Base-by-base conservation (phyloP, 2,329 filamentous ascomycete species). In the Sporothrix mexicana region DNA sequence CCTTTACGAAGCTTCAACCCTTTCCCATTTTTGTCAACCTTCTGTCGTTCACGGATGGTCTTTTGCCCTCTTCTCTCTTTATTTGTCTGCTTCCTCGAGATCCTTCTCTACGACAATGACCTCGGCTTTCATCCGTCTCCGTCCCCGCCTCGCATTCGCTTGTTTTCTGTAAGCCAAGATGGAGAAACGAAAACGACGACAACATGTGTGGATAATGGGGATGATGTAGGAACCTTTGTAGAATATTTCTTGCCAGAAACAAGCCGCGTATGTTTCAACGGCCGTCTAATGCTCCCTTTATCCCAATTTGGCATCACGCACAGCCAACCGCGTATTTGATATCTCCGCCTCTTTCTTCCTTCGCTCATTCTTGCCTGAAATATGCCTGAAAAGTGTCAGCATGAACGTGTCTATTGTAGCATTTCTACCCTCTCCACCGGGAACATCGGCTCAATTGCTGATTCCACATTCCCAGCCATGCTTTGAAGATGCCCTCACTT, bases 141-240 rank as follows among this genome's bases (percentile, higher is more conserved):
- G 61, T 66, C 20, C 36, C 61, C 61, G 61, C 61, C 61, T 66
- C 61, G 61, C 61, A 47, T 66, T 66, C 61, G 61, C 61, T 45
- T 41, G 9, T 17, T 20, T 25, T 43, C 20, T 66, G 12, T 6
- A 13, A 23, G 20, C 51, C 51, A 45, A 66, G 20, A 66, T 25
- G 41, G 41, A 20, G 8, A 66, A 66, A 47, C 41, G n/a, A 66
- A 7, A 66, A 66, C 41, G 61, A 66, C n/a, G 41, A 47, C 61
- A 15, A 66, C 61, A 36, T 36, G 30, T 36, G 36, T 43, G 15
- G 13, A 41, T 41, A 3, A 41, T n/a, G 36, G 59, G 8, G n/a
- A 23, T 12, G 7, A 43, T n/a, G 25, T 10, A 23, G 53, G 30
- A 59, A 36, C 7, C 1, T 9, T 25, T 9, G 13, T 36, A 36